Evolutionary conservation across 495 filamentous ascomycete species (phyloP), one percentile per base, ranked within the genome.

Genomic region (Cercophora sp.): DNA sequence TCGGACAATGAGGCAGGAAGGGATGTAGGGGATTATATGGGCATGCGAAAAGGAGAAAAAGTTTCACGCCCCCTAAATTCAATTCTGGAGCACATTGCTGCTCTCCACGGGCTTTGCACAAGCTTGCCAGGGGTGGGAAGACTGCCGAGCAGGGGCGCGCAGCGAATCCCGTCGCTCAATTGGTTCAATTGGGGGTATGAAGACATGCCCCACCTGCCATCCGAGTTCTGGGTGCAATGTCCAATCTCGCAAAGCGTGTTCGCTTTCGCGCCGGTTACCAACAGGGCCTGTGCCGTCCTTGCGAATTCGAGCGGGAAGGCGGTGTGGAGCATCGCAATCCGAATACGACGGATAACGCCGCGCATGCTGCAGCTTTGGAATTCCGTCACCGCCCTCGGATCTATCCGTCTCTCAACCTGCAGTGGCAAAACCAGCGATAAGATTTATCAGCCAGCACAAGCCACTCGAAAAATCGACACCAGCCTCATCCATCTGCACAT

Each of bases 391-490:
- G n/a, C n/a, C n/a, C n/a, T n/a, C n/a, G n/a, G n/a, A n/a, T n/a
- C n/a, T n/a, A n/a, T n/a, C n/a, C n/a, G n/a, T n/a, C n/a, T n/a
- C n/a, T n/a, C n/a, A n/a, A n/a, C n/a, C n/a, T 15, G 11, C 8
- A 19, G 44, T 47, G 47, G 47, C 32, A 13, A 40, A 5, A 8
- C 18, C 32, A n/a, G 13, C 3, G 32, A 48, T 48, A 54, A 48
- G 32, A 54, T 39, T 54, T 42, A 46, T 54, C 48, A 50, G 47
- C 47, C 13, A 19, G 44, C n/a, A 19, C 27, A 32, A 48, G 44
- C 44, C 43, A 47, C 43, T 35, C 40, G 19, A 39, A 52, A 53
- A 45, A 16, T 35, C 23, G 27, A 27, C 39, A 46, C 44, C 26
- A 53, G 10, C 51, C 41, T 36, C 48, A 47, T 20, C 11, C 13